Evolutionary conservation across 192 early-diverging fungal genomes (phyloP), one percentile per base, ranked within the genome.

Genomic region (Piromyces finnis): DNA sequence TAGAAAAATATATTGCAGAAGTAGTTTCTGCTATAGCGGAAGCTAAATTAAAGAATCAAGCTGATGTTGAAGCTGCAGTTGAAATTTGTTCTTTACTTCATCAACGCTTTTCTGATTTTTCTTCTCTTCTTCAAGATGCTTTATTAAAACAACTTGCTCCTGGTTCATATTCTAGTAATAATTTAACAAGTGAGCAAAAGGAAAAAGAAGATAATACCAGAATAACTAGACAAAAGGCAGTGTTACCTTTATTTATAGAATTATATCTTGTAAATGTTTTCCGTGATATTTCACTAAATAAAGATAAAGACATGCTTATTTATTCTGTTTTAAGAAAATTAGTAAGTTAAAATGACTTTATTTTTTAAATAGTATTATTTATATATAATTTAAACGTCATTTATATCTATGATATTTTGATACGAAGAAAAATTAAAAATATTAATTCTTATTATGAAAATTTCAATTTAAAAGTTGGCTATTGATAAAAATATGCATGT

Each of bases 1-100:
- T 98, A n/a, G 97, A 97, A 84, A 99, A 98, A 84, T 99, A 98
- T 84, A 90, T 97, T 79, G 92, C 92, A 51, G 98, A 99, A 88
- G 90, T 98, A 30, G 94, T 93, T 18, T 87, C 89, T 12, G 92
- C 96, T 14, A 90, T 94, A 16, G 84, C 91, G 22, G 97, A 99
- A 82, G 93, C 92, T 9, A 90, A 89, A 30, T 93, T 94, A 82
- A 93, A 92, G 81, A 85, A 88, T 3, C 84, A 85, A 7, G 83
- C 84, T 17, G 97, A 99, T 83, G 88, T 97, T 35, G 87, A 87
- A 78, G 94, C 94, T 0, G 93, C 92, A 5, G 89, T 94, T 15
- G 94, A 98, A 80, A 89, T 95, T 82, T 82, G 82, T 68, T 93
- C 93, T 28, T 89, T 94, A 5, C 83, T 98, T 26, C 96, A 99